A percentile compares a stretch with the other conserved stretches of the same genome.
Conservation (phyloP, 1,284 basidiomycete species). For the Earliella scabrosa region DNA sequence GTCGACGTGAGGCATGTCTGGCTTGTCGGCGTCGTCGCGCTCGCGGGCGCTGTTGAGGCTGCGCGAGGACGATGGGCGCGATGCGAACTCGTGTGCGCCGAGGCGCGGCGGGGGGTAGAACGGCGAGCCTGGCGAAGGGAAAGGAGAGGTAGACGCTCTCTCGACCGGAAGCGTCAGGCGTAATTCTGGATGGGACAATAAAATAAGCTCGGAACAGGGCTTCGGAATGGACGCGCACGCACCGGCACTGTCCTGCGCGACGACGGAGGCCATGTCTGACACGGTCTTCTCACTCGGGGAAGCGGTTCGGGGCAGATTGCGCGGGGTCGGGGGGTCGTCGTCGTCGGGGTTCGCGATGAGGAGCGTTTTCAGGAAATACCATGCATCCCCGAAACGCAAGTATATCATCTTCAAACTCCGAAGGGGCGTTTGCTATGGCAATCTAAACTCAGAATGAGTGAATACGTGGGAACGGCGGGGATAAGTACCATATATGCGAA, state of each 20-base stretch:
- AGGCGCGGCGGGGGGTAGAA: conserved; percentile 69
- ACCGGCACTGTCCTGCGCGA: conserved; percentile 22
- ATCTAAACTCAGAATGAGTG: conserved; percentile 22
- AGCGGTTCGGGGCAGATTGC: conserved; percentile 5
- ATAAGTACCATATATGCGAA: conserved; percentile 17
- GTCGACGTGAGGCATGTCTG: conserved; percentile 20
- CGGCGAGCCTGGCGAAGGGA: conserved; percentile 68
- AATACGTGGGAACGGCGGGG: conserved; percentile 2
- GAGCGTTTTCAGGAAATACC: conserved; percentile 23
- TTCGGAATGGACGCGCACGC: conserved; percentile 7
- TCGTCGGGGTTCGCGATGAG: conserved; percentile 27
- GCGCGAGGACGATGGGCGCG: conserved; percentile 43
- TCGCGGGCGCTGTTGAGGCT: conserved; percentile 27
- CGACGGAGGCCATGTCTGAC: conserved; percentile 22
- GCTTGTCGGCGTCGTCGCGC: conserved; percentile 22
- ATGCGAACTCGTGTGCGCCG: conserved; percentile 67
- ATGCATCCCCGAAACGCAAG: conserved; percentile 12
- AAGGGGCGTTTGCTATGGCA: conserved; percentile 27
- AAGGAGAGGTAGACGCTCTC: conserved; percentile 56
- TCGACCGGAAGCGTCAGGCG: conserved; percentile 51
- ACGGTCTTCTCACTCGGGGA: conserved; percentile 1
- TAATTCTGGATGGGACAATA: conserved; percentile 30
- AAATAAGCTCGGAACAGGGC: conserved; percentile 18
- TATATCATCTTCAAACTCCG: conserved; percentile 26
- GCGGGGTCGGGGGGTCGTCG: conserved; percentile 7